Base-by-base conservation (phyloP, 129 eudicot genomes). In the Centaurea solstitialis region DNA sequence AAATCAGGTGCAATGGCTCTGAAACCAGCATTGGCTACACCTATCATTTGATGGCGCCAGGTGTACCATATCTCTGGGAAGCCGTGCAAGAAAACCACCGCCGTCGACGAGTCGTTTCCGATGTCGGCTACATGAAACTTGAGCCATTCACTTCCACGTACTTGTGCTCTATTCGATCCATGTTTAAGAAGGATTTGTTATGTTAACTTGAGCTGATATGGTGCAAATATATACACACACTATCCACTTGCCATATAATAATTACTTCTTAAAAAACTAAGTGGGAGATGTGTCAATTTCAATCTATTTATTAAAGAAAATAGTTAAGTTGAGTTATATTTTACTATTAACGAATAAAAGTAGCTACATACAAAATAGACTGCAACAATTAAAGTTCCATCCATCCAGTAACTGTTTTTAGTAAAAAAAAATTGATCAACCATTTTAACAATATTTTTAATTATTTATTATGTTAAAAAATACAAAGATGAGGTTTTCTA, bases 31-130 rank as follows among this genome's bases (percentile, higher is more conserved):
- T 73, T 11, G 37, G 88, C 83, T 2, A 81, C 76, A 17, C 73
- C 80, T 53, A 77, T 28, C 88, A 85, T 81, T 62, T 85, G 88
- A 76, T 81, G 80, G 21, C 86, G 86, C 88, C 88, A 85, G 3
- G 86, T 65, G 83, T 85, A 85, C 88, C 88, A 85, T 77, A 85
- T 85, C 64, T 85, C 88, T 3, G 88, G 88, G 26, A 85, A 85
- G 11, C 88, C 85, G 6, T 85, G 82, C 6, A 85, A 81, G 23
- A 85, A 85, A 39, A 85, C 76, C 39, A 85, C 85, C 24, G 70
- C 65, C 17, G 62, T 33, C 12, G 83, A 81, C 0, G 79, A 78
- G 23, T 41, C 71, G 2, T 24, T 50, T 67, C 88, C 86, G 24
- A 81, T 30, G 18, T 85, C 78, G 10, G 88, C 88, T 13, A 81